phyloP scores from a whole-genome alignment of 2,329 filamentous ascomycete genomes.

The Talaromyces sp. region DNA sequence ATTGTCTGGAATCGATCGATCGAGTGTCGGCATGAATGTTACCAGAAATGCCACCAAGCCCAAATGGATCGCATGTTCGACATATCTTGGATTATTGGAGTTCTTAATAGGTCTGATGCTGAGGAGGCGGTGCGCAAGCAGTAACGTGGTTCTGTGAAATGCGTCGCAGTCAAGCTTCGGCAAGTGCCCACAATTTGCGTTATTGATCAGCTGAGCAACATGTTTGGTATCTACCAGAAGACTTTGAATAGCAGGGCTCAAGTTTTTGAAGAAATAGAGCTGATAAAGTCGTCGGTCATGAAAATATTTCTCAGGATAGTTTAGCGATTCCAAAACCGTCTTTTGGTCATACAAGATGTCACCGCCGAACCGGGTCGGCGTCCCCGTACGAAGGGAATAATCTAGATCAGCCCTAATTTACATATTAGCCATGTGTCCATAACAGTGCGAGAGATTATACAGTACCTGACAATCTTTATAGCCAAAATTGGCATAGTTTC shows the following conservation, averaged over 20 bases:
- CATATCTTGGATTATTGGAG: not conserved
- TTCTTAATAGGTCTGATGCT: constrained; percentile 3
- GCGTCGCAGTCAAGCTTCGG: constrained; percentile 3
- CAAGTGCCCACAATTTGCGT: not conserved
- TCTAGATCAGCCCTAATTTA: constrained; percentile 9
- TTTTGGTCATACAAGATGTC: not conserved
- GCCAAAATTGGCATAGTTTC: constrained; percentile 4
- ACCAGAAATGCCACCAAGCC: constrained; percentile 9
- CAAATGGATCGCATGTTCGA: constrained; percentile 10
- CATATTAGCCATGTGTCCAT: not conserved
- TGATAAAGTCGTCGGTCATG: not conserved
- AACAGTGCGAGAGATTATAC: not conserved
- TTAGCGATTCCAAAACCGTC: not conserved
- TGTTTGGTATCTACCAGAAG: not conserved
- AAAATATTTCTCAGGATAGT: not conserved
- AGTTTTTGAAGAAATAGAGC: not conserved
- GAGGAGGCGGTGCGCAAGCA: constrained; percentile 8
- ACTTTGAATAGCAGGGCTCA: not conserved
- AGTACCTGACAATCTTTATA: constrained; percentile 9
- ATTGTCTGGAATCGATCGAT: constrained; percentile 6
- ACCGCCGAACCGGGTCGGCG: constrained; percentile 5
- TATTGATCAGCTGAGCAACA: constrained; percentile 3
- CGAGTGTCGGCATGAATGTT: constrained; percentile 11
- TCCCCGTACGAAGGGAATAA: constrained; percentile 10
- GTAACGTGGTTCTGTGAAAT: constrained; percentile 6